phyloP scores from a whole-genome alignment of 495 filamentous ascomycete genomes.

The Jackrogersella multiformis region DNA sequence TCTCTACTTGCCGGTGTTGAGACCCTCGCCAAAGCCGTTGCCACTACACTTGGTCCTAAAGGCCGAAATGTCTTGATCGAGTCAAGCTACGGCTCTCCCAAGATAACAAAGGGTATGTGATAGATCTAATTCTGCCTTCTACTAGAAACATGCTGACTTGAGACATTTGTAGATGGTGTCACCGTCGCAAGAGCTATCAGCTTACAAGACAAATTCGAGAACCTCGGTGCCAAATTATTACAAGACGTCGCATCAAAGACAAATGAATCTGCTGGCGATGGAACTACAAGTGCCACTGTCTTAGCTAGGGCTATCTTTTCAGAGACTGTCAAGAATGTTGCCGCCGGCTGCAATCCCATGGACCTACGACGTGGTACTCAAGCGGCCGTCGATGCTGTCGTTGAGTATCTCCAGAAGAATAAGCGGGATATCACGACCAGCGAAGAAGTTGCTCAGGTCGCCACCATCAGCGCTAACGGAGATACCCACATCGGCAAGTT shows the following conservation, averaged over 20 bases:
- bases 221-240: constrained; percentile 93
- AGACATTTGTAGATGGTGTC: constrained; percentile 76
- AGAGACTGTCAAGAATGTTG: constrained; percentile 99
- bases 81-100: constrained; percentile 95
- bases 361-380: constrained; percentile 96
- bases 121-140: background rate
- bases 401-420: constrained; percentile 91
- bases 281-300: constrained; percentile 96
- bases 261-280: constrained; percentile 98
- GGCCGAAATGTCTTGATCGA: constrained; percentile 98
- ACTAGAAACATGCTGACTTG: constrained; percentile 32
- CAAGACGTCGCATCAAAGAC: constrained; percentile 99
- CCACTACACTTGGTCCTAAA: constrained; percentile 96
- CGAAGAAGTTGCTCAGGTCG: constrained; percentile 96
- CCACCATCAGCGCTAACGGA: constrained; percentile 97
- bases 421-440: constrained; percentile 97
- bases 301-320: constrained; percentile 98
- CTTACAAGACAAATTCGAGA: constrained; percentile 99
- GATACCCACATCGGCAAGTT: constrained; percentile 95
- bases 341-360: constrained; percentile 99
- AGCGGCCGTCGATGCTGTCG: constrained; percentile 92
- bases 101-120: constrained; percentile 95
- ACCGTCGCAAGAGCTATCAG: constrained; percentile 91
- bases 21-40: constrained; percentile 94
- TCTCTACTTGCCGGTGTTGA: constrained; percentile 93